Evolutionary conservation across 2,329 filamentous ascomycete species (phyloP), one percentile per base, ranked within the genome.

Genomic region (Stagonosporopsis vannaccii): DNA sequence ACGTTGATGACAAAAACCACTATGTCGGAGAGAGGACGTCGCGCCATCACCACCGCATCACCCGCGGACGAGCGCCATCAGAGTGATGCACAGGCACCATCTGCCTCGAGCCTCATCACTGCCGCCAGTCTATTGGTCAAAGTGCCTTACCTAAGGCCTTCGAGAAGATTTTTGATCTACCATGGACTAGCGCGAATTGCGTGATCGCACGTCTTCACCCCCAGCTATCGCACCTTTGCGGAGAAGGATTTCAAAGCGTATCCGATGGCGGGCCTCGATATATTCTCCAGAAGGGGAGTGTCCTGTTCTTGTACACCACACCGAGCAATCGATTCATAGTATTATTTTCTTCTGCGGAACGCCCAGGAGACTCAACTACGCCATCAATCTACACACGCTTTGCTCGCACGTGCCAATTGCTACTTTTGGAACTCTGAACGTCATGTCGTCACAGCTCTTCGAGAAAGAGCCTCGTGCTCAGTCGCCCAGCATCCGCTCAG

Each of bases 401-500:
- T 59, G 30, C 57, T 63, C 60, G 65, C 65, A 69, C 62, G 65
- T 64, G 67, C 60, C 61, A 15, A 26, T 35, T 49, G 39, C 51
- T 56, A 44, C 48, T 56, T 49, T 44, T 32, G 30, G 45, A 28
- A 48, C 33, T 37, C 23, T 44, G 36, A 42, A 54, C 33, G 59
- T 1, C 42, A 74, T 73, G 71, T 71, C 71, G 62, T 72, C 71
- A 61, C 61, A 63, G 50, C 32, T 62, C 15, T 69, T 68, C 52
- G 59, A 63, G 44, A 61, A 56, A 50, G 65, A 70, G 47, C 49
- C 61, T n/a, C 68, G 64, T 53, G 65, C 68, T 56, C 65, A 66
- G 49, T 60, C 68, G 9, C 63, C 66, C 40, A 66, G 66, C 17
- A 65, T 72, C 45, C 63, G 59, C 51, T 82, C 84, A 61, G 92